Percentiles rank a stretch among this genome's conserved stretches.
phyloP scores from a whole-genome alignment of 208 protist species.

The Leishmania tarentolae region DNA sequence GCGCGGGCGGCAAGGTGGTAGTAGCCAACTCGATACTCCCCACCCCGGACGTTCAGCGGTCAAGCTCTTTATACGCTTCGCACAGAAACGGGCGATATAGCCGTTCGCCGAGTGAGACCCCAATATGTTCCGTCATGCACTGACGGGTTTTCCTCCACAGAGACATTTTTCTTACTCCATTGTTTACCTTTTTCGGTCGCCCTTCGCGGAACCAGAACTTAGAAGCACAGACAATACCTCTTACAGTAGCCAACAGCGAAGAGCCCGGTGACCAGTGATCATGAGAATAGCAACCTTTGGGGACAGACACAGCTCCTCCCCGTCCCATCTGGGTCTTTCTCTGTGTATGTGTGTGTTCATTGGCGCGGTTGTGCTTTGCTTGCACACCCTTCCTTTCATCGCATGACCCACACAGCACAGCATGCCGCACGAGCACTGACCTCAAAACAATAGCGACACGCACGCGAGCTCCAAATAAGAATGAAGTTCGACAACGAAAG shows the following conservation, averaged over 20 bases:
- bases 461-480: background rate
- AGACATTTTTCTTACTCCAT: background rate
- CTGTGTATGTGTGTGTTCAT: background rate
- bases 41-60: background rate
- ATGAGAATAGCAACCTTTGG: background rate
- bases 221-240: background rate
- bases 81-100: background rate
- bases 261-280: background rate
- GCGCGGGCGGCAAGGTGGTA: background rate
- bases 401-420: background rate
- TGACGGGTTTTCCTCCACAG: background rate
- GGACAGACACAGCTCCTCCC: background rate
- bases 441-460: slow-evolving; percentile 12
- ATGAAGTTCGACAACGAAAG: background rate
- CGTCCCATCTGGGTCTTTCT: background rate
- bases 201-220: background rate
- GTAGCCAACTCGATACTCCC: background rate
- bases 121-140: background rate
- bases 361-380: background rate
- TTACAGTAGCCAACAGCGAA: background rate
- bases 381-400: background rate
- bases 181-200: background rate
- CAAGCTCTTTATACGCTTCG: background rate
- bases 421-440: background rate
- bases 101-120: background rate